Conservation (phyloP, 1,139 yeast species). For the Yamadazyma triangularis region DNA sequence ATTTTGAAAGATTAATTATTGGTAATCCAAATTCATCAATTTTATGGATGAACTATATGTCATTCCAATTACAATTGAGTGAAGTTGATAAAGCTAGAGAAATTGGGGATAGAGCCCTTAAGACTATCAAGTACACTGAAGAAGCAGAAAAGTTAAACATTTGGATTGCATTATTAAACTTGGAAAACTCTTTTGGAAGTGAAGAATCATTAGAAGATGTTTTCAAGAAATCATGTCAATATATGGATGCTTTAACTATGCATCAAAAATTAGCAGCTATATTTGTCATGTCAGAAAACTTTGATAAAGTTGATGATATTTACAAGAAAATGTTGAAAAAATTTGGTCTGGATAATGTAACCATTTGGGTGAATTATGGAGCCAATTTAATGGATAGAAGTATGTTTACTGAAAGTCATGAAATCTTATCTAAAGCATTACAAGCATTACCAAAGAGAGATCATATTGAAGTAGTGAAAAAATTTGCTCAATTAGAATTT, state of each 20-base stretch:
- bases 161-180: slow-evolving; percentile 92
- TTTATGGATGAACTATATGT: slow-evolving; percentile 97
- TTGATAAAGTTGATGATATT: slow-evolving; percentile 62
- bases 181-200: slow-evolving; percentile 91
- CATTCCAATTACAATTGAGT: slow-evolving; percentile 91
- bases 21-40: slow-evolving; percentile 94
- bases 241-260: slow-evolving; percentile 82
- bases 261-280: slow-evolving; percentile 77
- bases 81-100: slow-evolving; percentile 94
- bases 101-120: slow-evolving; percentile 86
- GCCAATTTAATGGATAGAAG: slow-evolving; percentile 63
- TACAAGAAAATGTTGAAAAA: slow-evolving; percentile 71
- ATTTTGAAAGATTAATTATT: slow-evolving; percentile 84
- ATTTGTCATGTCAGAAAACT: slow-evolving; percentile 68
- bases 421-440: slow-evolving; percentile 67
- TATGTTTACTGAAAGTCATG: slow-evolving; percentile 59
- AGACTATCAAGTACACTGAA: slow-evolving; percentile 85
- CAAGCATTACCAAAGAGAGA: slow-evolving; percentile 68
- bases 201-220: slow-evolving; percentile 75
- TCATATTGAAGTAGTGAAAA: slow-evolving; percentile 78
- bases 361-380: slow-evolving; percentile 79
- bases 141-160: slow-evolving; percentile 91
- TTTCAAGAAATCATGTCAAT: slow-evolving; percentile 81
- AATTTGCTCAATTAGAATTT: slow-evolving; percentile 87
- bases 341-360: slow-evolving; percentile 59